Conservation (phyloP, 2,329 filamentous ascomycete species). For the Talaromyces sp. region DNA sequence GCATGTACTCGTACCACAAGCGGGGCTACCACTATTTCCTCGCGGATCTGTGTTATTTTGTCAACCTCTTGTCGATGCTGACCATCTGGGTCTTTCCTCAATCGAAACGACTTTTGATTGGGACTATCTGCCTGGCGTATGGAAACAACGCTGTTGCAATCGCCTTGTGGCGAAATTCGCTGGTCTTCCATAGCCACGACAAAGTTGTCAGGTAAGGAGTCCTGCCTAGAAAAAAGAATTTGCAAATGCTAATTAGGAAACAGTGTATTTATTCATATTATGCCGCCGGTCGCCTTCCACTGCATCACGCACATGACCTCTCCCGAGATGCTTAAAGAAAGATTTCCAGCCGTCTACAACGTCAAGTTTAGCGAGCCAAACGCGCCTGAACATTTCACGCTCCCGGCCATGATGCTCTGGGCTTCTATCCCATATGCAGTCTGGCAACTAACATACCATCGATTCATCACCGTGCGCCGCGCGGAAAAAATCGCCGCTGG, state of each 20-base stretch:
- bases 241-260: background rate
- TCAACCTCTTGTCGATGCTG: constrained; percentile 77
- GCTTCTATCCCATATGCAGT: constrained; percentile 85
- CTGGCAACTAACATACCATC: constrained; percentile 91
- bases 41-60: constrained; percentile 96
- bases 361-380: constrained; percentile 65
- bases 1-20: constrained; percentile 83
- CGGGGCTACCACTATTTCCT: constrained; percentile 96
- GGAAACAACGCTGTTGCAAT: constrained; percentile 98
- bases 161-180: constrained; percentile 97
- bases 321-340: constrained; percentile 55
- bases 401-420: constrained; percentile 86
- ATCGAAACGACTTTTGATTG: constrained; percentile 87
- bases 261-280: constrained; percentile 96
- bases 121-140: constrained; percentile 84
- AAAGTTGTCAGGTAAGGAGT: constrained; percentile 73
- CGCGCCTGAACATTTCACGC: constrained; percentile 72
- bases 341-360: constrained; percentile 79
- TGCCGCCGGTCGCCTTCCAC: constrained; percentile 92
- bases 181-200: constrained; percentile 97
- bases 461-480: constrained; percentile 91
- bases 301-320: constrained; percentile 81
- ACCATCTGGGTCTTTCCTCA: constrained; percentile 85
- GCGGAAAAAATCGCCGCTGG: constrained; percentile 93
- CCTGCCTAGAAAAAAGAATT: background rate